Evolutionary conservation across 2,329 filamentous ascomycete genomes (phyloP).

Genomic region (Aspergillus fumigatiaffinis): DNA sequence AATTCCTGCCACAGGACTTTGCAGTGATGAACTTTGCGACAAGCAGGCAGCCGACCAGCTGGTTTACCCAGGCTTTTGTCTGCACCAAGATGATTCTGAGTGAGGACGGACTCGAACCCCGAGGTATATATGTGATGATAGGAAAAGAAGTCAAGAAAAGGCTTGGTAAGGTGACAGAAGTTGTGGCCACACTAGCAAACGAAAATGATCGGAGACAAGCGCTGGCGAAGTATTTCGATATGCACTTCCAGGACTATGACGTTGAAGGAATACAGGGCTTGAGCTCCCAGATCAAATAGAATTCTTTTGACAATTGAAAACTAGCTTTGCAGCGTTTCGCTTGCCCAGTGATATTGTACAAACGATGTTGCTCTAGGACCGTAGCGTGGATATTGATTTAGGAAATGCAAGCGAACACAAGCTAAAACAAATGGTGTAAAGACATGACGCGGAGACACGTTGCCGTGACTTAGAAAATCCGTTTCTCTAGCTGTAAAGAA

Average conservation of each 20-base stretch:
- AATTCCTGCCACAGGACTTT: slow-evolving; percentile 61
- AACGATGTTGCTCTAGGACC: slow-evolving; percentile 12
- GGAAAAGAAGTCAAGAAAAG: slow-evolving; percentile 53
- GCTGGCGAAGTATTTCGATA: slow-evolving; percentile 51
- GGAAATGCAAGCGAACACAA: slow-evolving; percentile 15
- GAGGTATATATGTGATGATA: slow-evolving; percentile 52
- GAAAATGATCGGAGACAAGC: slow-evolving; percentile 54
- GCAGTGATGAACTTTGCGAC: slow-evolving; percentile 57
- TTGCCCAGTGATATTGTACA: slow-evolving; percentile 18
- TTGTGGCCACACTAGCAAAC: slow-evolving; percentile 45
- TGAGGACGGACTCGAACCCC: slow-evolving; percentile 42
- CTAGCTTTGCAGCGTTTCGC: slow-evolving; percentile 6
- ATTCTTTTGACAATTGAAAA: not conserved
- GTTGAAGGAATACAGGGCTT: slow-evolving; percentile 48
- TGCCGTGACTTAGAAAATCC: slow-evolving; percentile 32
- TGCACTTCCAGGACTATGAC: slow-evolving; percentile 51
- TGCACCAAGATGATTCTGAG: slow-evolving; percentile 54
- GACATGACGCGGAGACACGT: slow-evolving; percentile 20
- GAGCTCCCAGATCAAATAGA: slow-evolving; percentile 43
- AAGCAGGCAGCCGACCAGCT: slow-evolving; percentile 47
- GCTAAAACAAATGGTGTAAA: slow-evolving; percentile 16
- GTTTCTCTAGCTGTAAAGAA: slow-evolving; percentile 35
- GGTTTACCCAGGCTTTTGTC: slow-evolving; percentile 54
- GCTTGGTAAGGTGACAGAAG: slow-evolving; percentile 47
- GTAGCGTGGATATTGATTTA: slow-evolving; percentile 17